Percentiles rank a stretch among this genome's conserved stretches.
These are phyloP conservation scores for Flaveria linearis DNA, from an alignment of 129 eudicot species.

Conservation along the genomic window DNA sequence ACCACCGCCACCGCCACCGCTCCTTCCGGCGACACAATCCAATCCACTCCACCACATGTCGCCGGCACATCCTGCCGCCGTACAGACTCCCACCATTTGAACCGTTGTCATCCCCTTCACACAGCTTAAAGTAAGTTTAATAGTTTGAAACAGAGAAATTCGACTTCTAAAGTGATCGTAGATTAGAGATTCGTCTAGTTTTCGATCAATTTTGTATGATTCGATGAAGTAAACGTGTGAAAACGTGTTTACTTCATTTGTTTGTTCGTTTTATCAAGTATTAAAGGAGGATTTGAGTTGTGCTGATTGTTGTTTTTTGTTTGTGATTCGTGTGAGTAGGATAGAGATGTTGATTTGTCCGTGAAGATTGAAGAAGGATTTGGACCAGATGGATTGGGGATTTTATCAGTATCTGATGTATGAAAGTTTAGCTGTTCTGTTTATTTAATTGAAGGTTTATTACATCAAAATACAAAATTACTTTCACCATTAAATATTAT, in stretches of 20 bases:
- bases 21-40: neutral
- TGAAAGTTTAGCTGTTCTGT: neutral
- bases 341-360: slow-evolving; percentile 68
- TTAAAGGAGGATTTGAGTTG: too few relatives aligned
- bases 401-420: slow-evolving; percentile 73
- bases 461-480: neutral
- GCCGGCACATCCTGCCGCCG: slow-evolving; percentile 30
- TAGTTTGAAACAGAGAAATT: neutral
- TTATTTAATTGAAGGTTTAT: neutral
- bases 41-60: slow-evolving; percentile 17
- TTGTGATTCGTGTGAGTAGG: slow-evolving; percentile 42
- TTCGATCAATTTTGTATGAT: neutral
- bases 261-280: neutral
- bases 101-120: slow-evolving; percentile 56
- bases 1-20: neutral
- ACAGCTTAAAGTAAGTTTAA: slow-evolving; percentile 50
- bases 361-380: slow-evolving; percentile 75
- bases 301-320: slow-evolving; percentile 18
- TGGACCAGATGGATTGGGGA: slow-evolving; percentile 88
- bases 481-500: neutral
- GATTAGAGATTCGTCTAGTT: neutral
- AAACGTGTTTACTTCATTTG: neutral
- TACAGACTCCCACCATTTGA: slow-evolving; percentile 42
- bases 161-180: neutral
- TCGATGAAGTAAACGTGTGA: neutral